A percentile compares a stretch with the other conserved stretches of the same genome.
Evolutionary conservation across 2,329 filamentous ascomycete species (phyloP).

Genomic region (Arthrocladium fulminans): DNA sequence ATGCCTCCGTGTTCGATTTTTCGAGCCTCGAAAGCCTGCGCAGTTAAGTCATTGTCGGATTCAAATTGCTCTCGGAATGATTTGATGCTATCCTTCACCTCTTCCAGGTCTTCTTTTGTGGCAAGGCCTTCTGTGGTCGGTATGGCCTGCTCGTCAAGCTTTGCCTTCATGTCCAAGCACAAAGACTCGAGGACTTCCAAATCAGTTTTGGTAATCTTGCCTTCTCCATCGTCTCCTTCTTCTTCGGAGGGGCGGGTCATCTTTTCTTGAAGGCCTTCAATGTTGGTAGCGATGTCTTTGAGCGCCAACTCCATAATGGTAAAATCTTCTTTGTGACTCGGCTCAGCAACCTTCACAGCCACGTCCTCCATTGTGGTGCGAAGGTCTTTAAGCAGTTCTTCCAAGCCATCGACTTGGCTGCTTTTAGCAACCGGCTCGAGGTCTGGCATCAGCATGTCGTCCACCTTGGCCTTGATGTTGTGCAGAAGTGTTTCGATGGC

Average conservation of each 20-base stretch:
- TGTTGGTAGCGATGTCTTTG: slow-evolving; percentile 62
- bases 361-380: slow-evolving; percentile 61
- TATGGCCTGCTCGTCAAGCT: slow-evolving; percentile 63
- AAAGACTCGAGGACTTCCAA: slow-evolving; percentile 71
- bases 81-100: slow-evolving; percentile 61
- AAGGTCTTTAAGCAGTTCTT: slow-evolving; percentile 63
- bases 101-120: slow-evolving; percentile 65
- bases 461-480: slow-evolving; percentile 80
- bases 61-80: slow-evolving; percentile 62
- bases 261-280: slow-evolving; percentile 60
- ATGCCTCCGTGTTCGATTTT: slow-evolving; percentile 75
- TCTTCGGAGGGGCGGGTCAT: slow-evolving; percentile 34
- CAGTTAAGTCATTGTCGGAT: slow-evolving; percentile 61
- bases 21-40: slow-evolving; percentile 72
- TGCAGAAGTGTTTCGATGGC: slow-evolving; percentile 84
- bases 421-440: slow-evolving; percentile 59
- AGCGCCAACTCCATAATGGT: slow-evolving; percentile 67
- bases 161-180: slow-evolving; percentile 74
- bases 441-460: slow-evolving; percentile 61
- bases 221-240: slow-evolving; percentile 27
- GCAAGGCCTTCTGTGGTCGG: slow-evolving; percentile 63
- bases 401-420: slow-evolving; percentile 52
- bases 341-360: slow-evolving; percentile 56
- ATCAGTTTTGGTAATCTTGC: slow-evolving; percentile 67
- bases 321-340: slow-evolving; percentile 71